phyloP scores from a whole-genome alignment of 2,329 filamentous ascomycete species.

The Aureobasidium vineae region DNA sequence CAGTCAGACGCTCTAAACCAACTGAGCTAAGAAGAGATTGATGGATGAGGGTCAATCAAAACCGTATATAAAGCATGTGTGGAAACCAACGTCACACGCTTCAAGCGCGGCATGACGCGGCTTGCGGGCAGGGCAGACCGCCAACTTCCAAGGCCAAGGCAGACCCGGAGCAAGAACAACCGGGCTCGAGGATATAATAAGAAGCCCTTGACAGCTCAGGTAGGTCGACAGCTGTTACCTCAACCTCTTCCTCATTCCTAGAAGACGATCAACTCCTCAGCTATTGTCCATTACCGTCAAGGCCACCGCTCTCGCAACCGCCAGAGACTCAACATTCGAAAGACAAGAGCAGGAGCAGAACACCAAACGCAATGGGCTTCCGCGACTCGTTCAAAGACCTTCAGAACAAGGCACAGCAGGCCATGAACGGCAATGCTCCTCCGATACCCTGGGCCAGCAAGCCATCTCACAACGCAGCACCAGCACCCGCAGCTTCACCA shows the following conservation, averaged over 20 bases:
- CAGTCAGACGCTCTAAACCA: constrained; percentile 27
- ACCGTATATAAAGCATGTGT: no score
- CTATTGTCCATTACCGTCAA: no score
- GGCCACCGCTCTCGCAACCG: no score
- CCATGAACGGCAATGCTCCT: constrained; percentile 25
- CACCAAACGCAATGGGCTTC: constrained; percentile 8
- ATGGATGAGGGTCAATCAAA: no score
- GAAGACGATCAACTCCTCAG: no score
- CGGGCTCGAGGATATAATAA: not conserved
- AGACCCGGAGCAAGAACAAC: not conserved
- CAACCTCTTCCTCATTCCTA: not conserved
- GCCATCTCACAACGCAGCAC: constrained; percentile 30
- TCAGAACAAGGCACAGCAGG: constrained; percentile 2
- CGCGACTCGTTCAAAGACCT: constrained; percentile 23
- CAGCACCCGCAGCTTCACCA: constrained; percentile 25
- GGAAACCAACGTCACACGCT: no score
- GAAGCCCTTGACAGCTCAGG: constrained; percentile 1
- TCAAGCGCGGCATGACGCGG: constrained; percentile 4
- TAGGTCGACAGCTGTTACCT: not conserved
- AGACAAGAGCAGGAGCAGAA: not conserved
- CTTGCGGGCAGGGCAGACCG: not conserved
- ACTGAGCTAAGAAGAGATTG: constrained; percentile 26
- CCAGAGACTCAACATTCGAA: no score
- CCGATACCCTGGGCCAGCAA: constrained; percentile 36
- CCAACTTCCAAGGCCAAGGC: constrained; percentile 16